These are phyloP conservation scores for Penicillium sp. DNA, from an alignment of 2,329 filamentous ascomycete species.

Conservation along the genomic window DNA sequence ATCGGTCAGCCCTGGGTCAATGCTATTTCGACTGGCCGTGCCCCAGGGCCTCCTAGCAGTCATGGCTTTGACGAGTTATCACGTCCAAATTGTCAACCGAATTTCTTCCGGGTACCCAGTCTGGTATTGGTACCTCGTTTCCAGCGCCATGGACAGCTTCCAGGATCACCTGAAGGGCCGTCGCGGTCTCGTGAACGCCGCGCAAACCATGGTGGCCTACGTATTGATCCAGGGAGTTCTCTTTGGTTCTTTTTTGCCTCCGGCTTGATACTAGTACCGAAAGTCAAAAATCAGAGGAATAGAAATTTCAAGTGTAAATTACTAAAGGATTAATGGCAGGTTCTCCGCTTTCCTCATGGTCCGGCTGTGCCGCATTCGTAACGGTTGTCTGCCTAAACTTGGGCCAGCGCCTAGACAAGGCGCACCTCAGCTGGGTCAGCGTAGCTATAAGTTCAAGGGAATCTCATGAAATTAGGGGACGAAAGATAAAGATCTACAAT, in stretches of 20 bases:
- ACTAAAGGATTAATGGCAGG: background rate
- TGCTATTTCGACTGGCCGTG: conserved; percentile 60
- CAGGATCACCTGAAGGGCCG: conserved; percentile 17
- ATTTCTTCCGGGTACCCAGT: conserved; percentile 83
- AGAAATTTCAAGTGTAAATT: background rate
- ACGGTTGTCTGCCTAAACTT: conserved; percentile 20
- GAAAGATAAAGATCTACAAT: background rate
- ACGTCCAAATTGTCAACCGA: conserved; percentile 90
- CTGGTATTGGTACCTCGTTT: conserved; percentile 82
- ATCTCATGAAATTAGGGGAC: background rate
- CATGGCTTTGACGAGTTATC: conserved; percentile 74
- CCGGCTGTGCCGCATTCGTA: conserved; percentile 17
- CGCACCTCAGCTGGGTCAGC: background rate
- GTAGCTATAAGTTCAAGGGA: background rate
- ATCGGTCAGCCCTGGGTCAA: conserved; percentile 22
- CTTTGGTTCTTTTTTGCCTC: conserved; percentile 87
- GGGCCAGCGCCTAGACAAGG: conserved; percentile 3
- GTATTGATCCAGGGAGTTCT: conserved; percentile 76
- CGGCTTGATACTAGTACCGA: conserved; percentile 53
- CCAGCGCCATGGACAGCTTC: conserved; percentile 25
- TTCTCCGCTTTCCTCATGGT: conserved; percentile 4
- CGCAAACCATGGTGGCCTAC: conserved; percentile 76
- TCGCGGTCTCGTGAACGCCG: conserved; percentile 36
- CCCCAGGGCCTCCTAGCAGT: conserved; percentile 70
- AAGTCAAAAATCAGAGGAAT: background rate